Evolutionary conservation across 768 basidiomycete species (phyloP), one percentile per base, ranked within the genome.

Genomic region (Erythrobasidium yunnanense): DNA sequence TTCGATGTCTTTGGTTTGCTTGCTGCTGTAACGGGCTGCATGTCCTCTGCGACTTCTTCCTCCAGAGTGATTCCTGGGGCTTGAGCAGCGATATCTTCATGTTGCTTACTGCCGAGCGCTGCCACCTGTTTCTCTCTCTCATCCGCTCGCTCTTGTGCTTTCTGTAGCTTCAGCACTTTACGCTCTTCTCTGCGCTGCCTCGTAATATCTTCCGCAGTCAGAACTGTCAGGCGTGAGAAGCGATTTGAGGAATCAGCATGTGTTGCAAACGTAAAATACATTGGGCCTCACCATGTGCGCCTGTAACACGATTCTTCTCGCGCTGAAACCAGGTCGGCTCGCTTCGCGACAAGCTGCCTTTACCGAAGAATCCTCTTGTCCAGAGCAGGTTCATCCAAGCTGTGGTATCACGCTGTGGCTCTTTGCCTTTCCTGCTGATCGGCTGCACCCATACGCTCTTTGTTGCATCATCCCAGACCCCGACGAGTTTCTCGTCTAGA

Each of bases 291-390:
- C 81, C 80, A 35, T 80, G 11, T 65, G 63, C 81, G 22, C 80
- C 81, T 65, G 80, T 80, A 53, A 83, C 77, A 68, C 78, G 75
- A 73, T 88, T 89, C 66, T 86, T 79, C 71, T 88, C 85, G 50
- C 95, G 79, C 20, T 85, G 82, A 66, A 85, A 79, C 95, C 95
- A 99, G 62, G 84, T 89, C 6, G 93, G 92, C 75, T 99, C 95
- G 76, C 91, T 95, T 66, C 95, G 78, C 42, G 89, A 92, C 56
- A 99, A 79, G 74, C 87, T 87, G 0, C 95, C 95, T 76, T 99
- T 99, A 23, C 95, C 95, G 75, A 97, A 99, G 78, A 97, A 96
- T 0, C 95, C 95, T 67, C 87, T 78, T 50, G 83, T 79, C 88
- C 95, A 99, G 35, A 97, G 80, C 3, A 85, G 77, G 69, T 79